phyloP scores from a whole-genome alignment of 305 asterid genomes.

The Vinca major region DNA sequence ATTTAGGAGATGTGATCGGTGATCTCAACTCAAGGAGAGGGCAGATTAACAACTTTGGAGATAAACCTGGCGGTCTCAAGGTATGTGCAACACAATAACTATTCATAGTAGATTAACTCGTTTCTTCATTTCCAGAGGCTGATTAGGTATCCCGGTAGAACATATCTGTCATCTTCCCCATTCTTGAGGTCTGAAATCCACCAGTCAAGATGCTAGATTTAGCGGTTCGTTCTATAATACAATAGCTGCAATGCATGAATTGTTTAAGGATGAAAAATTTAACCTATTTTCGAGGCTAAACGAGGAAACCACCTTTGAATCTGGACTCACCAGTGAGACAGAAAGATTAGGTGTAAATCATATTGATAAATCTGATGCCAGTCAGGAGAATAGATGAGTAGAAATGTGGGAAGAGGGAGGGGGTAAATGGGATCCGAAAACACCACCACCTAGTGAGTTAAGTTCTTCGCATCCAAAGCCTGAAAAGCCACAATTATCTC shows the following conservation, averaged over 20 bases:
- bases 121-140: neutral
- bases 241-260: too few relatives aligned
- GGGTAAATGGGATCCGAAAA: too few relatives aligned
- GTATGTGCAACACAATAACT: slow-evolving; percentile 21
- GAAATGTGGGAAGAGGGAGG: too few relatives aligned
- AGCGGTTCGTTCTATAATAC: neutral
- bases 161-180: neutral
- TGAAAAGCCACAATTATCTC: neutral
- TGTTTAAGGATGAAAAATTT: too few relatives aligned
- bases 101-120: neutral
- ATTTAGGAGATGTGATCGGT: slow-evolving; percentile 92
- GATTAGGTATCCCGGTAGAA: neutral
- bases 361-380: neutral
- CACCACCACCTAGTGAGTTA: neutral
- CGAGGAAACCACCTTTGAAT: too few relatives aligned
- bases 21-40: slow-evolving; percentile 95
- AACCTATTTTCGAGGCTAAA: too few relatives aligned
- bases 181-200: neutral
- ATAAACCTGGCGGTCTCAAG: slow-evolving; percentile 95
- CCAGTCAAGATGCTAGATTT: neutral
- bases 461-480: neutral
- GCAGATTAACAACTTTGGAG: slow-evolving; percentile 80
- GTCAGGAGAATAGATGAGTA: neutral
- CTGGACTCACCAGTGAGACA: too few relatives aligned
- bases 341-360: too few relatives aligned